Conservation (phyloP, 352 stramenopile genomes). For the Pythium biforme region DNA sequence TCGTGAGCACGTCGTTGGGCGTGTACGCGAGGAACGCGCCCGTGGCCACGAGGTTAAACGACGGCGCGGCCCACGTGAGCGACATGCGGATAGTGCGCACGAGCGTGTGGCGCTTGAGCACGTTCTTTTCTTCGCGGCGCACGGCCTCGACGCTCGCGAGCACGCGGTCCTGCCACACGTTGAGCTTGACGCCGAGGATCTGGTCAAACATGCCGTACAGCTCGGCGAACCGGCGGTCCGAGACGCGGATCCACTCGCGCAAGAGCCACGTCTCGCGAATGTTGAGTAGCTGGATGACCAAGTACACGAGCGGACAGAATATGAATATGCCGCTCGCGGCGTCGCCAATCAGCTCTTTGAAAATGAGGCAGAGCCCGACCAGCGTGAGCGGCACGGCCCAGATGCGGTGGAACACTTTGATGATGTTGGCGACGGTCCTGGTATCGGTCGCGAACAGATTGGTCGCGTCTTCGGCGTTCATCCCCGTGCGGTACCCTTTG, state of each 20-base stretch:
- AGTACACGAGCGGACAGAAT: slow-evolving; percentile 40
- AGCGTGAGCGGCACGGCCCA: slow-evolving; percentile 37
- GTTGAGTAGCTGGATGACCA: slow-evolving; percentile 48
- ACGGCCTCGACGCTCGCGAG: slow-evolving; percentile 39
- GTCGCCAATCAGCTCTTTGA: slow-evolving; percentile 25
- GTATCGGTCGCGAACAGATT: slow-evolving; percentile 40
- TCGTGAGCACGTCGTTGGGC: slow-evolving; percentile 28
- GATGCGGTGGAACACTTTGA: slow-evolving; percentile 34
- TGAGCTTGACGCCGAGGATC: slow-evolving; percentile 42
- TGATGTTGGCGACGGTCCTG: slow-evolving; percentile 20
- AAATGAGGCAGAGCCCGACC: slow-evolving; percentile 30
- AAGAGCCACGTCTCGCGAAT: slow-evolving; percentile 24
- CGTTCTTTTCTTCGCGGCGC: slow-evolving; percentile 36
- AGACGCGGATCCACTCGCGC: slow-evolving; percentile 20
- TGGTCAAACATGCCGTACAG: slow-evolving; percentile 27
- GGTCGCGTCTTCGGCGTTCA: slow-evolving; percentile 16
- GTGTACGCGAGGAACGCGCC: slow-evolving; percentile 30
- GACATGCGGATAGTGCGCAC: slow-evolving; percentile 35
- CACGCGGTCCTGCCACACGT: slow-evolving; percentile 56
- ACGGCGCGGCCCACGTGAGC: slow-evolving; percentile 38
- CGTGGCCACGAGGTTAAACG: slow-evolving; percentile 36
- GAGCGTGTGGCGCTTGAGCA: slow-evolving; percentile 25
- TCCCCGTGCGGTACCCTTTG: slow-evolving; percentile 1
- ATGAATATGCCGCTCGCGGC: slow-evolving; percentile 39
- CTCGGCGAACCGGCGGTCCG: slow-evolving; percentile 22